Evolutionary conservation across 805 yeast genomes (phyloP), one percentile per base, ranked within the genome.

Genomic region (Maudiozyma bulderi): DNA sequence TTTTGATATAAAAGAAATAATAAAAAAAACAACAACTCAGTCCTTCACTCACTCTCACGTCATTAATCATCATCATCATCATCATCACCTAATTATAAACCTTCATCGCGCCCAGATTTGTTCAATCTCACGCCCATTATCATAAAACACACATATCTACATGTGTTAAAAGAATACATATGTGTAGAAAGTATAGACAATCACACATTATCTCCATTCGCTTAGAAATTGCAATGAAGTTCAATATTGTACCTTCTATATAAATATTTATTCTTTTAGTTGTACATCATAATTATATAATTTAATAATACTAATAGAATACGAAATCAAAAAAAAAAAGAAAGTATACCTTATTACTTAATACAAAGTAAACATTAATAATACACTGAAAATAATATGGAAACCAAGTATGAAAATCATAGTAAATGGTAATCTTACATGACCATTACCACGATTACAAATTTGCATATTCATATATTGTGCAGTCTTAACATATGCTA

Each of bases 341-440:
- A n/a, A n/a, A n/a, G n/a, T n/a, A n/a, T n/a, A n/a, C n/a, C n/a
- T n/a, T n/a, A 43, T 38, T 35, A 8, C n/a, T 45, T 48, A 56
- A 49, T 51, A 57, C 34, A 58, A 45, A 5, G 59, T 43, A 37
- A 59, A 47, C 47, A 55, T 54, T 26, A 57, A 52, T 31, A 57
- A 40, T 29, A 54, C 32, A 47, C 57, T 54, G 41, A 61, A 55
- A n/a, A 55, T 38, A 5, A 53, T 55, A 47, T 59, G 60, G 8
- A 54, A 15, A 2, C 47, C 47, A 2, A 58, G 26, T 8, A 54
- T 38, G 7, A 44, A 50, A 13, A 52, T 50, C 29, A 52, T 34
- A 6, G 52, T 44, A n/a, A 47, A 45, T 3, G 52, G 33, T 20
- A 48, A 40, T 14, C 47, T 53, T 9, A 29, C 29, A 46, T 42